phyloP scores from a whole-genome alignment of 2,329 filamentous ascomycete species.

The Lasiodiplodia citricola region DNA sequence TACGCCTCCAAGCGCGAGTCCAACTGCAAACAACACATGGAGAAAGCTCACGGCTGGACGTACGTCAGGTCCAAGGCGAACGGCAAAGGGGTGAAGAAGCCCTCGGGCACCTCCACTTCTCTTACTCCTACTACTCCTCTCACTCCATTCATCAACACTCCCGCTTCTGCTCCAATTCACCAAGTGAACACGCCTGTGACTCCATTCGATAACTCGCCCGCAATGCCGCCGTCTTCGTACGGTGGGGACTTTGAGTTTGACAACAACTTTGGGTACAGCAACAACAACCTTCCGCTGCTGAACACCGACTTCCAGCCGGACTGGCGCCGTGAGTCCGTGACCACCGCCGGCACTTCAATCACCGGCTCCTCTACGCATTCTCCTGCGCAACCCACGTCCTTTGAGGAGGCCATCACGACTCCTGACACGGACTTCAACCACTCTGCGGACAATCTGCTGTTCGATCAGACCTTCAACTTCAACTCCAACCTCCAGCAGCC shows the following conservation, averaged over 20 bases:
- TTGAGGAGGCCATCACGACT: conserved; percentile 52
- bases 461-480: conserved; percentile 65
- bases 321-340: conserved; percentile 44
- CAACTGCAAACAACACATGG: conserved; percentile 99
- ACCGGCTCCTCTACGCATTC: conserved; percentile 50
- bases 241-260: conserved; percentile 38
- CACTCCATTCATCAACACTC: conserved; percentile 43
- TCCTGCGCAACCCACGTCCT: conserved; percentile 47
- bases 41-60: conserved; percentile 91
- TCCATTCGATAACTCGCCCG: conserved; percentile 49
- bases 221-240: conserved; percentile 38
- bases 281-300: conserved; percentile 1
- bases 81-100: conserved; percentile 60
- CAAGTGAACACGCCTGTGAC: conserved; percentile 40
- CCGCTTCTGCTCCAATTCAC: conserved; percentile 38
- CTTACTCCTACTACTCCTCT: conserved; percentile 43
- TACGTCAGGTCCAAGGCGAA: conserved; percentile 94
- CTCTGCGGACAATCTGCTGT: conserved; percentile 61
- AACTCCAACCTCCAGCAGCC: conserved; percentile 62
- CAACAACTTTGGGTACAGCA: conserved; percentile 16
- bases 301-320: conserved; percentile 33
- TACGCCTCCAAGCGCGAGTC: conserved; percentile 96
- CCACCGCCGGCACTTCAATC: conserved; percentile 42
- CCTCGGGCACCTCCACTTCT: conserved; percentile 33
- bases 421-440: conserved; percentile 60